These are phyloP conservation scores for Tilletia setariae DNA, from an alignment of 1,284 basidiomycete genomes.

Conservation along the genomic window DNA sequence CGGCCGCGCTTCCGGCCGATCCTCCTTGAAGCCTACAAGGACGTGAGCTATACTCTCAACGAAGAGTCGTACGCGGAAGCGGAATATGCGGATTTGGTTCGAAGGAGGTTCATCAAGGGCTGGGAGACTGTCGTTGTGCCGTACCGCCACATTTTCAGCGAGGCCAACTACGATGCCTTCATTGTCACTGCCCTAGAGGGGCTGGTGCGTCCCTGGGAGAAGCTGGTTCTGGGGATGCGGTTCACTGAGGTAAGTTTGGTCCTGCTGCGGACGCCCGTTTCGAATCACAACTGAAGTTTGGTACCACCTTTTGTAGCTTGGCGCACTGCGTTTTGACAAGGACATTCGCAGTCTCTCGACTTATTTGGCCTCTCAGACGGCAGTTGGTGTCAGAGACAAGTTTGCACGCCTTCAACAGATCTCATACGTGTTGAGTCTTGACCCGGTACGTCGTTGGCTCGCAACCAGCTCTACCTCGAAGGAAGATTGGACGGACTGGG, in stretches of 20 bases:
- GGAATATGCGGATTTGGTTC: slow-evolving; percentile 78
- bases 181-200: slow-evolving; percentile 80
- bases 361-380: slow-evolving; percentile 78
- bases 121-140: slow-evolving; percentile 82
- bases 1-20: slow-evolving; percentile 78
- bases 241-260: slow-evolving; percentile 73
- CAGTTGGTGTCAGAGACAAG: slow-evolving; percentile 78
- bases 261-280: not conserved
- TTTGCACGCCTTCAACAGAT: slow-evolving; percentile 90
- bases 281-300: not conserved
- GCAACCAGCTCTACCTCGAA: too few relatives aligned
- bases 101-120: slow-evolving; percentile 76
- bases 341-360: slow-evolving; percentile 80
- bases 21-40: slow-evolving; percentile 81
- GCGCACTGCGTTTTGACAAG: slow-evolving; percentile 92
- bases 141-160: slow-evolving; percentile 64
- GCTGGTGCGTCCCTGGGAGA: slow-evolving; percentile 89
- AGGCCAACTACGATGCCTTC: slow-evolving; percentile 79
- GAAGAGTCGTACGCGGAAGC: slow-evolving; percentile 79
- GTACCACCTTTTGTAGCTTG: slow-evolving; percentile 66
- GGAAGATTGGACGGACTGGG: too few relatives aligned
- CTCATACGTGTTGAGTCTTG: slow-evolving; percentile 83
- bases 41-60: slow-evolving; percentile 75
- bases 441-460: slow-evolving; percentile 52
- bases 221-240: slow-evolving; percentile 71